Percentiles rank a stretch among this genome's conserved stretches.
phyloP scores from a whole-genome alignment of 805 yeast genomes.

The Cyberlindnera mississippiensis region DNA sequence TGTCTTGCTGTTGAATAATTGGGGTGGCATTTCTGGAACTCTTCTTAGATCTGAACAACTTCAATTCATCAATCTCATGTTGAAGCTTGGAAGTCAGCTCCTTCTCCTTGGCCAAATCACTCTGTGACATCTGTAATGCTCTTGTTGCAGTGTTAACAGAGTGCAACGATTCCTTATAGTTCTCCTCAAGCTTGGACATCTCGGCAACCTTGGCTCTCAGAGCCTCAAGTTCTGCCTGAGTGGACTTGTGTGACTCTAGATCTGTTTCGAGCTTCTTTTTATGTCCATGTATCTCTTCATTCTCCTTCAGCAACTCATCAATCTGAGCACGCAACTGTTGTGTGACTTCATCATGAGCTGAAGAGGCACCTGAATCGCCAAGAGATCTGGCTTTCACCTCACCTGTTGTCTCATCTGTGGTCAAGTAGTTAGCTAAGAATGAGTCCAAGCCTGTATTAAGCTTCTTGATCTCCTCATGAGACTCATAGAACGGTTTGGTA shows the following conservation, averaged over 20 bases:
- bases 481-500: slow-evolving; percentile 25
- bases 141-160: slow-evolving; percentile 70
- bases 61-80: slow-evolving; percentile 67
- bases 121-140: slow-evolving; percentile 71
- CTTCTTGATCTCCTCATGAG: slow-evolving; percentile 27
- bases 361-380: neutral
- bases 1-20: slow-evolving; percentile 20
- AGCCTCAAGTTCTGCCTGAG: slow-evolving; percentile 26
- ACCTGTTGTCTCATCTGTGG: slow-evolving; percentile 19
- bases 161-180: slow-evolving; percentile 67
- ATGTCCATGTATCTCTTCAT: slow-evolving; percentile 37
- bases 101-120: slow-evolving; percentile 61
- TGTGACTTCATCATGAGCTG: slow-evolving; percentile 6
- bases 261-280: slow-evolving; percentile 34
- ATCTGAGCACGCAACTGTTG: slow-evolving; percentile 48
- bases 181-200: slow-evolving; percentile 48
- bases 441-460: slow-evolving; percentile 28
- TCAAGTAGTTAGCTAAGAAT: slow-evolving; percentile 27
- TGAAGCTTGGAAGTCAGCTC: slow-evolving; percentile 50
- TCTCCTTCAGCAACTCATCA: slow-evolving; percentile 47
- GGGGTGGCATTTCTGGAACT: slow-evolving; percentile 27
- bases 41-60: slow-evolving; percentile 44
- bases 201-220: slow-evolving; percentile 31
- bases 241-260: slow-evolving; percentile 18
- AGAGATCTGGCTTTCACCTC: slow-evolving; percentile 14